Evolutionary conservation across 2,329 filamentous ascomycete genomes (phyloP), one percentile per base, ranked within the genome.

Genomic region (Dryadomyces quercus-mongolicae): DNA sequence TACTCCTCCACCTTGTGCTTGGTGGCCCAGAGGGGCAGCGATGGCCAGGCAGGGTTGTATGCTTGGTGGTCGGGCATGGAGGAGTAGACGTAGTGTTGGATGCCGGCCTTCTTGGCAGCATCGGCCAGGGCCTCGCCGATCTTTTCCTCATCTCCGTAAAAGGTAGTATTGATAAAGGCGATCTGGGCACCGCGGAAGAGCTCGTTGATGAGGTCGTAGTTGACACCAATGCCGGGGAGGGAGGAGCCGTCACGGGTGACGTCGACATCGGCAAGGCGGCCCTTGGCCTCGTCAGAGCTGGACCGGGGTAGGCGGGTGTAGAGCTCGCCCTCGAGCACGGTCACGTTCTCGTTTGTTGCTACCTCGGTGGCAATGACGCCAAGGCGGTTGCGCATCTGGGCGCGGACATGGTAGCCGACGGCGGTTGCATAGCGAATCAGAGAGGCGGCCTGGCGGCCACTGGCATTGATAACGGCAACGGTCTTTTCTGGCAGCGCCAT

Each of bases 131-230:
- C 86, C 66, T 86, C 85, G 59, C 93, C 93, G 61, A 96, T 94
- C 43, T 84, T 82, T 56, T 93, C 78, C 74, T 98, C 93, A 69
- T 97, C 90, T 52, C 92, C 93, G 74, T 94, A 95, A 64, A 95
- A 94, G 5, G 90, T 95, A 45, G 93, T 98, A 73, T 98, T 98
- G 74, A 97, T 90, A 69, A 97, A 98, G 56, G 93, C 93, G 52
- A 94, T 78, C 62, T 94, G 86, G 21, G 88, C 86, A 58, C 88
- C 89, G 42, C 78, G 74, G 75, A 97, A 97, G 20, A 97, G 77
- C 60, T 86, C 77, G 53, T 80, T 76, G 64, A 95, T 86, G 60
- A 95, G 70, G 1, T 75, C 74, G 62, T 83, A 77, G 66, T 89
- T 88, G 64, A 92, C 81, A 58, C 85, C 79, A 58, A 82, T 76